Base-by-base conservation (phyloP, 2,329 filamentous ascomycete species). In the Cryoendolithus antarcticus region DNA sequence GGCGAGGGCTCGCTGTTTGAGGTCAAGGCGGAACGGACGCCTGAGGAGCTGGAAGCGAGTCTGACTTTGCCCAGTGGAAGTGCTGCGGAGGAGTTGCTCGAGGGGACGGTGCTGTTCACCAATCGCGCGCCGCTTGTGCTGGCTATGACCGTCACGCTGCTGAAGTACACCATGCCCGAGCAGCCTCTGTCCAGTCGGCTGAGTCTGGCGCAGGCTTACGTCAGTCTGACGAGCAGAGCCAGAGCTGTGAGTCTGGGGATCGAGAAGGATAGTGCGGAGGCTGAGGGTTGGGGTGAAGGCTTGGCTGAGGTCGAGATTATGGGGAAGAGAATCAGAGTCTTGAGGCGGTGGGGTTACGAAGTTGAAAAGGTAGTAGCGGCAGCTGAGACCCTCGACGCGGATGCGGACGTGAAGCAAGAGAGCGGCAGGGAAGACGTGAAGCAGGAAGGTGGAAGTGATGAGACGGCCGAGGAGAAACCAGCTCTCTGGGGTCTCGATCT, bases 111-210 rank as follows among this genome's bases (percentile, higher is more conserved):
- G 0, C 49, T 93, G 1, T 64, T 78, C 44, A 91, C 84, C 0
- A 93, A 93, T 52, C 71, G 86, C 30, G 86, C 86, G 2, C 86
- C 86, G 1, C 63, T 93, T 1, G 77, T 93, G 2, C 69, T 93
- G 4, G 85, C 85, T 0, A 93, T 93, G 59, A 77, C 81, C 1
- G 73, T 86, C 9, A 74, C 77, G 43, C 56, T 89, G 35, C 57
- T 93, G 34, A 79, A 82, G 34, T 78, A 81, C 54, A 93, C 84
- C 0, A 89, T 88, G 80, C 82, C 86, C 0, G 79, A 83, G 48
- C 86, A 94, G 56, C 86, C 86, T 3, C 68, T 80, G 3, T 91
- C 83, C n/a, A 89, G 84, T 55, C 71, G 84, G 34, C 64, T 93
- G 12, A 93, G 85, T 54, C 65, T 94, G 12, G 83, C 80, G 0